phyloP scores from a whole-genome alignment of 2,329 filamentous ascomycete genomes.

The Aspergillus sp. region DNA sequence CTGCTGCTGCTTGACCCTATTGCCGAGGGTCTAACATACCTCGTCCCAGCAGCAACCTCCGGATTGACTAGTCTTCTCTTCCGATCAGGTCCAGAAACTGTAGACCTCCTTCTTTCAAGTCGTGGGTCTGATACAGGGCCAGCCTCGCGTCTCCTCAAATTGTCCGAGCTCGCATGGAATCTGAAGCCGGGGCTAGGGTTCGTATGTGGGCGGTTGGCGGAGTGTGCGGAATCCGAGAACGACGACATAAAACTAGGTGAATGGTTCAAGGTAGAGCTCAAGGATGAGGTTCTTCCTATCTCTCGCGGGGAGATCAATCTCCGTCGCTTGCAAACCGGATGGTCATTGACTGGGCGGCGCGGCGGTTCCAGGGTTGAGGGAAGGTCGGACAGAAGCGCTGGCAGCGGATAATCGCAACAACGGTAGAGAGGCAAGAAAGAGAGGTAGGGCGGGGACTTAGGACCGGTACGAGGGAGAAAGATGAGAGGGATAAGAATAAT shows the following conservation, averaged over 20 bases:
- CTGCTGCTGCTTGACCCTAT: conserved; percentile 25
- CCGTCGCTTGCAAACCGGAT: conserved; percentile 36
- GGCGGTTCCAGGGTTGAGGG: conserved; percentile 28
- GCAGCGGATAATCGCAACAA: conserved; percentile 4
- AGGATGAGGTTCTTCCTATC: conserved; percentile 19
- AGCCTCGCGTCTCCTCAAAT: conserved; percentile 21
- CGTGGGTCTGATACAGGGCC: conserved; percentile 24
- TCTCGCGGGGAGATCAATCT: conserved; percentile 38
- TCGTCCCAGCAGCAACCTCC: conserved; percentile 33
- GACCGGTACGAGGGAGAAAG: not conserved
- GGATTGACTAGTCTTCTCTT: conserved; percentile 49
- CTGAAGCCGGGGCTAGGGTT: conserved; percentile 16
- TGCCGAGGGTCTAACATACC: conserved; percentile 21
- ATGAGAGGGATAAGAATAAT: conserved; percentile 6
- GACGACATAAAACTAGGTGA: conserved; percentile 31
- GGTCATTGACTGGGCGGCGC: conserved; percentile 39
- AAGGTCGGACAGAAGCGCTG: not conserved
- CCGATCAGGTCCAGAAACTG: conserved; percentile 38
- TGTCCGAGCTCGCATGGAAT: conserved; percentile 24
- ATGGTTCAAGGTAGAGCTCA: conserved; percentile 1
- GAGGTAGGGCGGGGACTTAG: not conserved
- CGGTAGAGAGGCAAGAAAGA: not conserved
- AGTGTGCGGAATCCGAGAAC: conserved; percentile 26
- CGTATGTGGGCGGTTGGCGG: conserved; percentile 22
- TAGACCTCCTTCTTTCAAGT: conserved; percentile 27